These are phyloP conservation scores for Parietaria judaica DNA, from an alignment of 306 rosid species.

Conservation along the genomic window DNA sequence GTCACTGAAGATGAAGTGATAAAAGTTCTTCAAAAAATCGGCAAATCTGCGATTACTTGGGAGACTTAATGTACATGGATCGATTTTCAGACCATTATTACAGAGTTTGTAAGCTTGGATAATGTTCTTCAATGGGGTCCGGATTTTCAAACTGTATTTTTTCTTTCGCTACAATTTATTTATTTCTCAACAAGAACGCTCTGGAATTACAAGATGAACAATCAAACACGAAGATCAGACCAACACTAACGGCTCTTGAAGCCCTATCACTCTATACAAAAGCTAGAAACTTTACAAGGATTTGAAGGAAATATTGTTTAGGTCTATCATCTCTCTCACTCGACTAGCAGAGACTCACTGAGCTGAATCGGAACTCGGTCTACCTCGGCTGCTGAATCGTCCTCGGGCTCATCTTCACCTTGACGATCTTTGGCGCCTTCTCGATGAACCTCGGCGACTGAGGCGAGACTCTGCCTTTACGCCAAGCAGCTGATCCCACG, in stretches of 20 bases:
- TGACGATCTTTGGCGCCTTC: conserved; percentile 59
- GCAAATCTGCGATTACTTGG: conserved; percentile 58
- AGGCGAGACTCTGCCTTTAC: conserved; percentile 18
- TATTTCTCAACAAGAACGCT: background rate
- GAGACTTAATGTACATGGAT: conserved; percentile 14
- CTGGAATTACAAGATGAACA: background rate
- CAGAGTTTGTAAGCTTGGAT: no score
- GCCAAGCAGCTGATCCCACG: conserved; percentile 45
- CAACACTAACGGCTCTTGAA: background rate
- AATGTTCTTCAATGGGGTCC: no score
- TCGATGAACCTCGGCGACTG: conserved; percentile 44
- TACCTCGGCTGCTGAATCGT: conserved; percentile 85
- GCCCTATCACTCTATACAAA: conserved; percentile 7
- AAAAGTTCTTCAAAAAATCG: conserved; percentile 54
- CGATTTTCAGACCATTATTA: no score
- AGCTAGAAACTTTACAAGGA: background rate
- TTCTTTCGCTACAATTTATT: background rate
- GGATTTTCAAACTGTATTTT: background rate
- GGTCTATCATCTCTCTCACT: background rate
- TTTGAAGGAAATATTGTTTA: no score
- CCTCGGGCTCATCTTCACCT: conserved; percentile 61
- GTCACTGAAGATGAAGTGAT: conserved; percentile 59
- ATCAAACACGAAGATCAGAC: background rate
- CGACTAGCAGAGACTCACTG: background rate
- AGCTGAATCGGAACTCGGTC: conserved; percentile 16